A percentile compares a stretch with the other conserved stretches of the same genome.
phyloP scores from a whole-genome alignment of 1,284 basidiomycete species.

The Ustilago tritici region DNA sequence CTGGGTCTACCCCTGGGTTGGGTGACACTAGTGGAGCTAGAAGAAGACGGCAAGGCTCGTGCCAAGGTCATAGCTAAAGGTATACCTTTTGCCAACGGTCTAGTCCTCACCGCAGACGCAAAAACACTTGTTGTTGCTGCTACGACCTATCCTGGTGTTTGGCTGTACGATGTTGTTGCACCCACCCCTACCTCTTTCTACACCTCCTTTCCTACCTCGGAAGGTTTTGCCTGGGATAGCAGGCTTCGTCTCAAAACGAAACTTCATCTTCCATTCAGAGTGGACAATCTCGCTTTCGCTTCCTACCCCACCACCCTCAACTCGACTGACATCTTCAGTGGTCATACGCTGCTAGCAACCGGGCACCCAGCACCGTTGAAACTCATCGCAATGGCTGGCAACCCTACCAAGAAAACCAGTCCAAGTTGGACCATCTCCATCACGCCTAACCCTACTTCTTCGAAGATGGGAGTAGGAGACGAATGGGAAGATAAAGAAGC shows the following conservation, averaged over 20 bases:
- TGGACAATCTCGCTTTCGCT: conserved; percentile 76
- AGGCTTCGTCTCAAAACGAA: conserved; percentile 69
- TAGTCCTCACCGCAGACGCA: conserved; percentile 74
- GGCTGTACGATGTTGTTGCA: conserved; percentile 72
- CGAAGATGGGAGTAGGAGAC: background rate
- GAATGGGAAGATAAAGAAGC: conserved; percentile 19
- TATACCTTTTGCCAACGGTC: conserved; percentile 78
- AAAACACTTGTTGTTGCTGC: conserved; percentile 75
- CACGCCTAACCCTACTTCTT: background rate
- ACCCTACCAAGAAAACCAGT: conserved; percentile 54
- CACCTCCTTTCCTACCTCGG: background rate
- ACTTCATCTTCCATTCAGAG: conserved; percentile 74
- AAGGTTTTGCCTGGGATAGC: background rate
- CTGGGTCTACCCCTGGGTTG: conserved; percentile 75
- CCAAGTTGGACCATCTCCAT: conserved; percentile 32
- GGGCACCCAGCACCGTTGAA: conserved; percentile 77
- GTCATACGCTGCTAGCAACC: conserved; percentile 73
- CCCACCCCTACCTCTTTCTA: conserved; percentile 55
- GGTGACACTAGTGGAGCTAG: conserved; percentile 64
- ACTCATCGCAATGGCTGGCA: conserved; percentile 72
- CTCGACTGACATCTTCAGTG: conserved; percentile 2
- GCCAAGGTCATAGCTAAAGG: conserved; percentile 71
- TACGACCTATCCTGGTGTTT: conserved; percentile 73
- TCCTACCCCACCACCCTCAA: conserved; percentile 16
- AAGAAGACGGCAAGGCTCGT: conserved; percentile 3